phyloP scores from a whole-genome alignment of 2,329 filamentous ascomycete genomes.

The Colletotrichum incanum region DNA sequence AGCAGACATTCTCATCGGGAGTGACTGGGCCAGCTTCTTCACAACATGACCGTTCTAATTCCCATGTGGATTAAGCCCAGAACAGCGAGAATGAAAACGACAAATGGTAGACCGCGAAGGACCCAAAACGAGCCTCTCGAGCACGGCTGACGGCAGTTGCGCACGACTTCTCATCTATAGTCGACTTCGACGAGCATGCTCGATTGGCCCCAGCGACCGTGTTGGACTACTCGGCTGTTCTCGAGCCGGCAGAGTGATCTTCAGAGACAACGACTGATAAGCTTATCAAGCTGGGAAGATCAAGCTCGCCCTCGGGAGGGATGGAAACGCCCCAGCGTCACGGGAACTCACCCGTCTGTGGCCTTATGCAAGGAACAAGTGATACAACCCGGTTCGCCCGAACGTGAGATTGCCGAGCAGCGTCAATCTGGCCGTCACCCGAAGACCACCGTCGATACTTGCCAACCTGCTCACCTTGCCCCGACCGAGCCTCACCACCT shows the following conservation, averaged over 20 bases:
- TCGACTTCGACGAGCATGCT: background rate
- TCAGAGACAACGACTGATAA: constrained; percentile 31
- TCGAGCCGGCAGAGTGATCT: constrained; percentile 19
- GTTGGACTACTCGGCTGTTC: constrained; percentile 2
- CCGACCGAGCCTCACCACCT: constrained; percentile 36
- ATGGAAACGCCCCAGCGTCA: constrained; percentile 24
- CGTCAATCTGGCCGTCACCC: constrained; percentile 10
- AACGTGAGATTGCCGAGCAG: constrained; percentile 26
- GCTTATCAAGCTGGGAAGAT: constrained; percentile 31
- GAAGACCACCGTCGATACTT: background rate
- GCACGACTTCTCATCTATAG: constrained; percentile 10
- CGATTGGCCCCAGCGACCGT: constrained; percentile 4
- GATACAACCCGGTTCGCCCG: constrained; percentile 13
- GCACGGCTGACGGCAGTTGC: background rate
- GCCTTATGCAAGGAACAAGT: constrained; percentile 41
- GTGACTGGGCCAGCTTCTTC: background rate
- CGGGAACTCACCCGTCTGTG: constrained; percentile 35
- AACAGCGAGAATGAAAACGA: background rate
- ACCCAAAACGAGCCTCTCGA: background rate
- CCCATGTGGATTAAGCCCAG: background rate
- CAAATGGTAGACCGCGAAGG: background rate
- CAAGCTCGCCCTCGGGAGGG: constrained; percentile 2
- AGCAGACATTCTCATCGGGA: background rate
- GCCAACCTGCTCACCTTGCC: constrained; percentile 5
- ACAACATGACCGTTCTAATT: background rate